Conservation (phyloP, 257 asterid genomes). For the Solanum dulcamara region DNA sequence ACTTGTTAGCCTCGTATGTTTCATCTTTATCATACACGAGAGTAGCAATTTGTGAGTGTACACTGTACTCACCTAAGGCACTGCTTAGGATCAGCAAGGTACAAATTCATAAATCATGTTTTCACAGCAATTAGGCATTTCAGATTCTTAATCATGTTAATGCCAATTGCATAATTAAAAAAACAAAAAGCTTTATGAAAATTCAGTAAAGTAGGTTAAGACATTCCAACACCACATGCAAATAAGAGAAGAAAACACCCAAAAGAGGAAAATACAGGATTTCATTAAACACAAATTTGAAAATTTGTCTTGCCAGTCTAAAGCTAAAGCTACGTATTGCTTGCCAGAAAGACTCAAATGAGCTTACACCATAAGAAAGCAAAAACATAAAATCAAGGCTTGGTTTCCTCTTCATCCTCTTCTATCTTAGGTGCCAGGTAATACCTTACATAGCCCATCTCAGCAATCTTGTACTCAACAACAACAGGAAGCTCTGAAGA, state of each 20-base stretch:
- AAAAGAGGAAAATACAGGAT: background rate
- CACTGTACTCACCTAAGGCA: too few relatives aligned
- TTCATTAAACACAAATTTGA: background rate
- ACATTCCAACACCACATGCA: background rate
- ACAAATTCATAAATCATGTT: background rate
- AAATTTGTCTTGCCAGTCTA: background rate
- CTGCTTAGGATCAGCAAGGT: too few relatives aligned
- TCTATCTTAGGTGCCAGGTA: slow-evolving; percentile 88
- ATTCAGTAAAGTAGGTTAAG: background rate
- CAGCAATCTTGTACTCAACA: slow-evolving; percentile 91
- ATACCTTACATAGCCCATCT: slow-evolving; percentile 80
- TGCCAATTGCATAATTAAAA: background rate
- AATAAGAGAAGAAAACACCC: background rate
- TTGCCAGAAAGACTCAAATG: background rate
- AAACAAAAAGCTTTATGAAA: background rate
- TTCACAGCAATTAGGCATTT: background rate
- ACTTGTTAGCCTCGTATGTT: background rate
- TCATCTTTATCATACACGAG: background rate
- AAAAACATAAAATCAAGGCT: slow-evolving; percentile 25
- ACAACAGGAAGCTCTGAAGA: slow-evolving; percentile 83
- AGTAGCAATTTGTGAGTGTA: too few relatives aligned
- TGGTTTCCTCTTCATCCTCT: slow-evolving; percentile 68
- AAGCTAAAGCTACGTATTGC: background rate
- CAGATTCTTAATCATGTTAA: background rate
- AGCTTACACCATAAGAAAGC: background rate